Evolutionary conservation across 495 filamentous ascomycete genomes (phyloP), one percentile per base, ranked within the genome.

Genomic region (Xylaria sp.): DNA sequence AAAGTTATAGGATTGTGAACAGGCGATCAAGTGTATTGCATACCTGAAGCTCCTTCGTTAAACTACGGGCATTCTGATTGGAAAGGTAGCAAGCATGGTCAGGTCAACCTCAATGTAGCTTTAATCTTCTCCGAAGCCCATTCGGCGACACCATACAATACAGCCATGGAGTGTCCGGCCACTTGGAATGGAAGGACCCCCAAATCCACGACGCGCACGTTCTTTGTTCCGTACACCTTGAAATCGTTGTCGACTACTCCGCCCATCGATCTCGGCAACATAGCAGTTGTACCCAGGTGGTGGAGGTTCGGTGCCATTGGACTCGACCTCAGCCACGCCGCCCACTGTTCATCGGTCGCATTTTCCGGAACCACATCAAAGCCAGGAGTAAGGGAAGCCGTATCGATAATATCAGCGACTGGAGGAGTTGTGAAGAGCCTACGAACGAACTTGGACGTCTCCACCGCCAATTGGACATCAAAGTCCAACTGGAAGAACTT

Each of bases 201-300:
- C 31, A 72, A 73, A 67, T 81, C 80, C 15, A 80, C 80, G 12
- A 81, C 75, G 31, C 77, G 67, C 66, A 81, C 41, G 61, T 80
- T 81, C 53, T 59, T 50, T 0, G 77, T 81, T 24, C 87, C 87
- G 68, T 87, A 84, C 11, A 89, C 87, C 53, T 73, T 76, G 61
- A 89, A 75, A 29, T 76, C 69, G 3, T 78, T 61, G 75, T 86
- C 86, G 9, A 90, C 85, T 15, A 90, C 88, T 0, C 85, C 87
- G 1, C 81, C 79, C 12, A 78, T 57, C 24, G 72, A 65, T 67
- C 66, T 44, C 11, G 80, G 81, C 70, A 88, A 75, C 85, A 87
- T 88, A 19, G 83, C 82, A 58, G 79, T 79, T 4, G 87, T 87
- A 44, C 85, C 84, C 19, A 76, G 61, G 11, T 77, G 76, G 50